phyloP scores from a whole-genome alignment of 2,329 filamentous ascomycete genomes.

The Trichoderma endophyticum region DNA sequence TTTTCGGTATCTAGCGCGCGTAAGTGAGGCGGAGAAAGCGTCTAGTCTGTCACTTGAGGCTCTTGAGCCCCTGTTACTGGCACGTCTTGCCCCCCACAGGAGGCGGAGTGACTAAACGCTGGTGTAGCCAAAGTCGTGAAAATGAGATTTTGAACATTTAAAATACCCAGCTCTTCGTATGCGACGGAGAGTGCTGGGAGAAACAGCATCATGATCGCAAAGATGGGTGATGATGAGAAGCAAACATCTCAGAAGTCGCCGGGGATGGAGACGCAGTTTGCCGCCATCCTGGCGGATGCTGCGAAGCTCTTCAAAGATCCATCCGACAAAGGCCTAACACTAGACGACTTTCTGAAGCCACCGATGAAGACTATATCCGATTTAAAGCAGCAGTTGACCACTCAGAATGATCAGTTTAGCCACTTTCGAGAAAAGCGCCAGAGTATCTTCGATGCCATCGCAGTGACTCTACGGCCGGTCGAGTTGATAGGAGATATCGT shows the following conservation, averaged over 20 bases:
- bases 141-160: background rate
- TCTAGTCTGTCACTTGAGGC: conserved; percentile 7
- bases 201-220: background rate
- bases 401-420: conserved; percentile 36
- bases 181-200: background rate
- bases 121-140: background rate
- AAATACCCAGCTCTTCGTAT: background rate
- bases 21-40: conserved; percentile 8
- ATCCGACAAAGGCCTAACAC: conserved; percentile 24
- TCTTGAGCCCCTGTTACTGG: background rate
- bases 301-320: conserved; percentile 33
- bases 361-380: conserved; percentile 34
- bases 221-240: conserved; percentile 9
- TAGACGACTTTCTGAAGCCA: conserved; percentile 34
- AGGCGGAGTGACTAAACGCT: background rate
- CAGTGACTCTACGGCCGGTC: conserved; percentile 35
- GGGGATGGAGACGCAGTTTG: conserved; percentile 23
- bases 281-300: conserved; percentile 34
- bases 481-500: conserved; percentile 40
- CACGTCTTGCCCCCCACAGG: background rate
- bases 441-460: conserved; percentile 34
- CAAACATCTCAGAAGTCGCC: background rate
- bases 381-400: conserved; percentile 31
- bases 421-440: conserved; percentile 37
- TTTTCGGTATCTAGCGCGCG: background rate